Conservation (phyloP, 441 rosid species). For the Iberis amara region DNA sequence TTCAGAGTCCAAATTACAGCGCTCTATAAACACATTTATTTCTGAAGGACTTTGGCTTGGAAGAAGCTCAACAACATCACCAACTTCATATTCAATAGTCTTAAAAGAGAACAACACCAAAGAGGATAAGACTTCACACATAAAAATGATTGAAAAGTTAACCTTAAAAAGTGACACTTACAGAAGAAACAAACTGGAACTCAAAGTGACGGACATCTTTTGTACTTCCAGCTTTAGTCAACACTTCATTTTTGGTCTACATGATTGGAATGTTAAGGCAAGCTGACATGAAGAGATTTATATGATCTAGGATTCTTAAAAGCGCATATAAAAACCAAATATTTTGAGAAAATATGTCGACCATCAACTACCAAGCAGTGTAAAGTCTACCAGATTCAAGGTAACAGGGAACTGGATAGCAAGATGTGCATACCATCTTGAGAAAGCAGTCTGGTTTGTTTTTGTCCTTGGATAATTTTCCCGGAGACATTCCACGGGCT, state of each 20-base stretch:
- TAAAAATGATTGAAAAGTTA: not conserved
- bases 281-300: not conserved
- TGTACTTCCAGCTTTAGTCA: conserved; percentile 56
- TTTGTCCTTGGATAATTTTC: conserved; percentile 47
- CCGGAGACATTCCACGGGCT: conserved; percentile 66
- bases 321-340: not conserved
- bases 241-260: conserved; percentile 54
- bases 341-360: conserved; percentile 4
- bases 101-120: conserved; percentile 28
- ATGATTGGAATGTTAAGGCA: conserved; percentile 25
- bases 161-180: conserved; percentile 35
- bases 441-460: conserved; percentile 72
- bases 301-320: conserved; percentile 12
- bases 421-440: conserved; percentile 57
- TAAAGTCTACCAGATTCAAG: conserved; percentile 8
- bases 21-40: conserved; percentile 63
- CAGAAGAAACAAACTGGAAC: conserved; percentile 68
- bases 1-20: conserved; percentile 75
- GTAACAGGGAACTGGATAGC: not conserved
- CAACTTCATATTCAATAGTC: conserved; percentile 63
- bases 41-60: conserved; percentile 66
- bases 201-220: conserved; percentile 92
- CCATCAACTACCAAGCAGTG: not conserved
- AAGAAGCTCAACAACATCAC: conserved; percentile 85
- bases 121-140: conserved; percentile 5